Conservation (phyloP, 108 stramenopile species). For the Pseudonitzschia delicatissima region DNA sequence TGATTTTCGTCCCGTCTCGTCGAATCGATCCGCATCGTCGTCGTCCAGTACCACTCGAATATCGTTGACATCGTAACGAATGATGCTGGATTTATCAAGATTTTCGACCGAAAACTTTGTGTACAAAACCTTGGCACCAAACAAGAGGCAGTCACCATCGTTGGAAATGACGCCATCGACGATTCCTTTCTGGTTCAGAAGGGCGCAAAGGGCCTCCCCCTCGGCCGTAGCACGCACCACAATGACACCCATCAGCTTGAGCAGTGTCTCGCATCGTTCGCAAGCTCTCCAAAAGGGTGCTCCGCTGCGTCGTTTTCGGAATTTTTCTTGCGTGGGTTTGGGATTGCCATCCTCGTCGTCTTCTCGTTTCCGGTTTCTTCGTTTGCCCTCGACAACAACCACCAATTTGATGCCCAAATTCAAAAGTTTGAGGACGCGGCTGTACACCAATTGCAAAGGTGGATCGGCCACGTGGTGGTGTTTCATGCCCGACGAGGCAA, state of each 20-base stretch:
- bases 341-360: neutral
- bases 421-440: conserved; percentile 83
- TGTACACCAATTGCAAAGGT: conserved; percentile 63
- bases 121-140: conserved; percentile 88
- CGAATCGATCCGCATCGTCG: conserved; percentile 24
- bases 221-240: conserved; percentile 91
- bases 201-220: conserved; percentile 94
- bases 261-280: conserved; percentile 58
- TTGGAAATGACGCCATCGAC: conserved; percentile 96
- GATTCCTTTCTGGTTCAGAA: conserved; percentile 68
- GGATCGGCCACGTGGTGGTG: conserved; percentile 62
- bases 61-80: conserved; percentile 57
- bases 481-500: conserved; percentile 52
- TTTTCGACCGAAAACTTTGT: conserved; percentile 88
- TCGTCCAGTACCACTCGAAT: conserved; percentile 31
- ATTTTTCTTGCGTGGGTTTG: conserved; percentile 30
- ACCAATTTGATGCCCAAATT: conserved; percentile 85
- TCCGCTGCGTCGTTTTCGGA: conserved; percentile 56
- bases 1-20: neutral
- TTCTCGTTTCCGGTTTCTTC: conserved; percentile 26
- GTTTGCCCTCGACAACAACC: conserved; percentile 92
- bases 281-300: conserved; percentile 75
- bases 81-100: conserved; percentile 51
- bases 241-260: conserved; percentile 80
- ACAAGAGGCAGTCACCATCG: conserved; percentile 94